Base-by-base conservation (phyloP, 768 basidiomycete species). In the Collybia sordida region DNA sequence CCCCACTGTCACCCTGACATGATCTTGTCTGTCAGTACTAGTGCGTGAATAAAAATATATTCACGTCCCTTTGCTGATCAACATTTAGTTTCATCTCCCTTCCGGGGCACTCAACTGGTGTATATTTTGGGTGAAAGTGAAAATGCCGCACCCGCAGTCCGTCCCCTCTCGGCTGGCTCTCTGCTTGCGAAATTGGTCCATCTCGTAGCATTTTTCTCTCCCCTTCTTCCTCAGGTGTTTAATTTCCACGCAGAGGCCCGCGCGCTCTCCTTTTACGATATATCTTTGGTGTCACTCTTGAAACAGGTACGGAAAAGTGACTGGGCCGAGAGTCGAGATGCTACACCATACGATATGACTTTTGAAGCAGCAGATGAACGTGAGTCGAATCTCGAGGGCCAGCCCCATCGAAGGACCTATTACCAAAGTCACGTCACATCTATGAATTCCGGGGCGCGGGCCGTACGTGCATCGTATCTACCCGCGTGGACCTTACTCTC, bases 291-390 rank as follows among this genome's bases (percentile, higher is more conserved):
- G 8, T 47, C 58, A 0, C 62, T 77, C 17, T 38, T 76, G 21
- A 57, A 59, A 17, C 71, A 76, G 25, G 57, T 81, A 8, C 71
- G 73, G 68, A 68, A 62, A 48, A 78, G 74, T 49, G 74, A 77
- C 14, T 81, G 79, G 78, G 75, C 75, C 0, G 72, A 72, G 50
- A 69, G 74, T 28, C 56, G 62, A 8, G 79, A 82, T 53, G 72
- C 72, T 1, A 63, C 72, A 6, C 75, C 78, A 0, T 79, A 67
- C 47, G 79, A 80, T 47, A 67, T 69, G 19, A 79, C 79, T 2
- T 78, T 77, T 46, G 62, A 72, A 42, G 72, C 75, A 4, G 69
- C 68, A 5, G 72, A 78, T 43, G 65, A 69, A 34, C 64, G 78
- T 15, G 78, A 79, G 45, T 54, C 57, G 2, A 46, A 55, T 9